Base-by-base conservation (phyloP, 1,284 basidiomycete species). In the Fistulina hepatica region DNA sequence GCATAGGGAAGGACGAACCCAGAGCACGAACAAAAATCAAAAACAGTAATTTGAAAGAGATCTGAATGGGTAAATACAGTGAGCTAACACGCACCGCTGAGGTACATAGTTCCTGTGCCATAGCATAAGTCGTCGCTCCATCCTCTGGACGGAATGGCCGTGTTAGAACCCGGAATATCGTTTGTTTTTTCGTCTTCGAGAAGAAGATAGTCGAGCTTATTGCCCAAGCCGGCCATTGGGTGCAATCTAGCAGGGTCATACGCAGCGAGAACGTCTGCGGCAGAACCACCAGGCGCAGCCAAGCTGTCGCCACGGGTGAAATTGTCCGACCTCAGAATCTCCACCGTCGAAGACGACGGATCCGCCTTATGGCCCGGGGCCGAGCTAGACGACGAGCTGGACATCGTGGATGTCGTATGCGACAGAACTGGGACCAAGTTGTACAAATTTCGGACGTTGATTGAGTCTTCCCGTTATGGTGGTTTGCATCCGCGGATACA, bases 41-140 rank as follows among this genome's bases (percentile, higher is more conserved):
- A 73, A 64, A 55, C 51, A 69, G 70, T 68, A 66, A 67, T 64
- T 63, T 70, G 65, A 76, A 72, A 69, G 67, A 69, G 64, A 69
- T 67, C 63, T n/a, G n/a, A n/a, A n/a, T n/a, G n/a, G n/a, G n/a
- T n/a, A n/a, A n/a, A n/a, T n/a, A n/a, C n/a, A n/a, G n/a, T n/a
- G n/a, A n/a, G n/a, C n/a, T 52, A 42, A 46, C 34, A 79, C 90
- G 57, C 59, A 93, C 94, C 95, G 55, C 86, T 75, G 40, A 98
- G 80, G 76, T 98, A 98, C 65, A 93, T 97, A 48, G 93, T 95
- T 41, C 95, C 95, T 52, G 94, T 97, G 50, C 95, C 95, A 64
- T 98, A 97, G 75, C 92, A 97, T 44, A 99, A 69, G 64, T 98
- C 95, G 68, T 99, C 95, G 63, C 90, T 90, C 93, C 92, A 99